Evolutionary conservation across 2,329 filamentous ascomycete species (phyloP), one percentile per base, ranked within the genome.

Genomic region (Phaeosphaeriaceae sp.): DNA sequence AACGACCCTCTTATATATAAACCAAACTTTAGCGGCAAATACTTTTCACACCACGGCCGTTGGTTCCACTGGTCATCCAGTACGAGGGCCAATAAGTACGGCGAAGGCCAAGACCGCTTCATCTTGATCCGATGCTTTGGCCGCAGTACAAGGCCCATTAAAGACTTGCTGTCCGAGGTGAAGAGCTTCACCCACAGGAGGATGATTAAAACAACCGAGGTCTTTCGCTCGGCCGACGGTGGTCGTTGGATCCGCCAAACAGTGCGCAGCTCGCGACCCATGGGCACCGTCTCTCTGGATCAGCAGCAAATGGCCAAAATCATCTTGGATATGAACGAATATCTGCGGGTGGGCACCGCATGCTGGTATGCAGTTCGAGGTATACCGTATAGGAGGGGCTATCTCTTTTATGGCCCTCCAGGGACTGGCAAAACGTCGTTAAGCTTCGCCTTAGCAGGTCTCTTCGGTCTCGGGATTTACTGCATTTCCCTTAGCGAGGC

Each of bases 361-460:
- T 79, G 85, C 15, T 96, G 90, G 90, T 96, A 96, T 67, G 81
- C 87, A 0, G 88, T 89, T 59, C 82, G 90, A 7, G 91, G 91
- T 0, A 93, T 96, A 21, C 91, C 92, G 0, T 95, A 95, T 68
- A 83, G 91, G 12, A 81, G 91, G 4, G 92, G 92, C 0, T 96
- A 94, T 64, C 81, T 96, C 0, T 84, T 96, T 12, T 80, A 92
- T 56, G 91, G 91, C 0, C 90, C 90, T 0, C 89, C 90, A 0
- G 89, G 90, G 1, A 92, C 89, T 0, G 89, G 90, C 12, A 94
- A 93, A 73, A 88, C 85, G 1, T 63, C 58, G 0, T 51, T 70
- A 9, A 64, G 60, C 1, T 66, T 71, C 17, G 77, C 78, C 0
- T 59, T 79, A 1, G 78, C 77, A 8, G 77, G 77, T 1, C 70